Evolutionary conservation across 208 protist species (phyloP).

Genomic region (Balamuthia mandrillaris): DNA sequence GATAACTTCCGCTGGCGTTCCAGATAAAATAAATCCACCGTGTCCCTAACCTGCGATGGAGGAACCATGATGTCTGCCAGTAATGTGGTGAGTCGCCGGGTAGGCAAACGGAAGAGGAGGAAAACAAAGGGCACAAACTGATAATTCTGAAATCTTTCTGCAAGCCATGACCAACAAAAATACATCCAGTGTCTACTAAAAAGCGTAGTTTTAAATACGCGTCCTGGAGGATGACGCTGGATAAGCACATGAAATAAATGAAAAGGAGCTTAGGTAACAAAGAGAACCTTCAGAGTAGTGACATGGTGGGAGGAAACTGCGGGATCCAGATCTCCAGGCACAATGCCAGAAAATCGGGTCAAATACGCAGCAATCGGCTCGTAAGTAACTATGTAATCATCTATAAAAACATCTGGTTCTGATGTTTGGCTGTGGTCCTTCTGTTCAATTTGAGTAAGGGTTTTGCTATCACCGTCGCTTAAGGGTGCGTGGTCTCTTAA

Average conservation of each 20-base stretch:
- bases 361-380: constrained; percentile 70
- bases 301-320: constrained; percentile 82
- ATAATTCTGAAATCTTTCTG: constrained; percentile 92
- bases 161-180: constrained; percentile 93
- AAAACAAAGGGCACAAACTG: constrained; percentile 59
- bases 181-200: constrained; percentile 84
- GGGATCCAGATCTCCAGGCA: constrained; percentile 90
- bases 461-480: neutral
- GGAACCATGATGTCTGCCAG: constrained; percentile 84
- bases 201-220: constrained; percentile 87
- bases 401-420: constrained; percentile 56
- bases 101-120: too few species aligned
- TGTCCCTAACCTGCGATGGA: constrained; percentile 91
- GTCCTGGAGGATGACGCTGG: too few species aligned
- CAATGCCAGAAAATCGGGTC: constrained; percentile 80
- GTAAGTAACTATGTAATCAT: constrained; percentile 68
- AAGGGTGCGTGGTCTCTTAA: too few species aligned
- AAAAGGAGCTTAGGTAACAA: too few species aligned
- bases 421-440: neutral
- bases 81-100: too few species aligned
- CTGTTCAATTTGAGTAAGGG: neutral
- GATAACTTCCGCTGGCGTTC: too few species aligned
- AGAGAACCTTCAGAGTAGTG: constrained; percentile 89
- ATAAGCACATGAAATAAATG: too few species aligned
- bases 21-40: constrained; percentile 89